Evolutionary conservation across 2,329 filamentous ascomycete genomes (phyloP).

Genomic region (Sarocladiaceae sp.): DNA sequence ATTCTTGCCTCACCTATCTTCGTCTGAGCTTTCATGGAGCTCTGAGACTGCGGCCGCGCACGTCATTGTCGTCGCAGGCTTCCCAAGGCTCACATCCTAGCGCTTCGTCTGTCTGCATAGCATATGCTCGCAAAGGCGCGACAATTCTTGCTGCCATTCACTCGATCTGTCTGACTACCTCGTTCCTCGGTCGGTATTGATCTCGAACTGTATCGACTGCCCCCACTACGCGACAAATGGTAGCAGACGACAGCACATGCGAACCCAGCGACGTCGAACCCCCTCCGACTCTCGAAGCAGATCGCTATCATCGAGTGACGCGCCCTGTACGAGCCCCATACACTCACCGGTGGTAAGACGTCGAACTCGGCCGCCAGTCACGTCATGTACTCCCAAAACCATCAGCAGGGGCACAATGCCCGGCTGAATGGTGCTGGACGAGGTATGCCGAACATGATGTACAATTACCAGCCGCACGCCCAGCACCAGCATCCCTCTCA

Average conservation of each 20-base stretch:
- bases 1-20: no score
- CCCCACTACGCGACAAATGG: not conserved
- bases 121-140: not conserved
- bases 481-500: slow-evolving; percentile 59
- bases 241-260: slow-evolving; percentile 5
- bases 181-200: not conserved
- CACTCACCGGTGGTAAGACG: not conserved
- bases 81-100: not conserved
- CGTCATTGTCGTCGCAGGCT: not conserved
- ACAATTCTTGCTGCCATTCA: no score
- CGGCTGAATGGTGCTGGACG: slow-evolving; percentile 57
- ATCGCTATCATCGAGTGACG: not conserved
- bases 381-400: slow-evolving; percentile 68
- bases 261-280: slow-evolving; percentile 9
- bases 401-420: slow-evolving; percentile 66
- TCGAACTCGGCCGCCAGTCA: not conserved
- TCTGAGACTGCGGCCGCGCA: not conserved
- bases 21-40: slow-evolving; percentile 9
- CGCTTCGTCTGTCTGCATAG: not conserved
- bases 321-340: not conserved
- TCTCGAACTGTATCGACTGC: not conserved
- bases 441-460: slow-evolving; percentile 61
- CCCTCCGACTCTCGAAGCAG: not conserved
- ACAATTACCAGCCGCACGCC: slow-evolving; percentile 60
- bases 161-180: not conserved